Evolutionary conservation across 2,329 filamentous ascomycete species (phyloP).

Genomic region (Ophiocordyceps polyrhachis-furcata): DNA sequence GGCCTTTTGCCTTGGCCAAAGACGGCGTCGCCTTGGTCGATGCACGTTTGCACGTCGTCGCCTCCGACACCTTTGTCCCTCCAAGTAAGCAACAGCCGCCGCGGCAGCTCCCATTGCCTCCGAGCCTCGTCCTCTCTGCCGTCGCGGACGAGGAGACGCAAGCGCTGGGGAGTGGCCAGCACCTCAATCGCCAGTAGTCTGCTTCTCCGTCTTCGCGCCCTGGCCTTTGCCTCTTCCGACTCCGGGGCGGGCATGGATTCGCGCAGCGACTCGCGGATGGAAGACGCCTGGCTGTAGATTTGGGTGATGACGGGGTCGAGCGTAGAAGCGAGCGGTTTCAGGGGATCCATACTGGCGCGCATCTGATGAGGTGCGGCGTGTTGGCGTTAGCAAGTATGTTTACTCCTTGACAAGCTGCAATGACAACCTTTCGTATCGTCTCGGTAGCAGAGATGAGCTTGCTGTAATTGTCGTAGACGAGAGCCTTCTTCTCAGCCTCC

Average conservation of each 20-base stretch:
- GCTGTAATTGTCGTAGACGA: constrained; percentile 97
- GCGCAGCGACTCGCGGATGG: constrained; percentile 33
- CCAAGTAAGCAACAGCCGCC: constrained; percentile 32
- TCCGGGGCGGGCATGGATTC: constrained; percentile 27
- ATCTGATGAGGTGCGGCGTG: constrained; percentile 27
- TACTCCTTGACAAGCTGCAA: not conserved
- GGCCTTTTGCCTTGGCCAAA: constrained; percentile 10
- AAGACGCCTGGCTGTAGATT: constrained; percentile 45
- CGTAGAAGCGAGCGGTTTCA: constrained; percentile 55
- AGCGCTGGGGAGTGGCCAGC: constrained; percentile 37
- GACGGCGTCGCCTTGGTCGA: constrained; percentile 35
- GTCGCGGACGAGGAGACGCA: constrained; percentile 37
- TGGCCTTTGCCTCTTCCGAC: constrained; percentile 16
- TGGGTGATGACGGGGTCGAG: constrained; percentile 56
- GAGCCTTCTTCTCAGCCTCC: constrained; percentile 87
- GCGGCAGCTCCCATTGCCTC: constrained; percentile 34
- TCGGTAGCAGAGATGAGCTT: constrained; percentile 94
- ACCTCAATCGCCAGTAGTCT: constrained; percentile 44
- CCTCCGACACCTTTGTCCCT: constrained; percentile 35
- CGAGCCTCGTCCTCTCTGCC: constrained; percentile 43
- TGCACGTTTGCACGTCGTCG: constrained; percentile 30
- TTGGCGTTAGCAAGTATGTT: not conserved
- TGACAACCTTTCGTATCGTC: constrained; percentile 54
- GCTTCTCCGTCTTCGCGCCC: constrained; percentile 17
- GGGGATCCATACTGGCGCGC: constrained; percentile 62